Base-by-base conservation (phyloP, 164 flowering plant species). In the Paratinospora sagittata region DNA sequence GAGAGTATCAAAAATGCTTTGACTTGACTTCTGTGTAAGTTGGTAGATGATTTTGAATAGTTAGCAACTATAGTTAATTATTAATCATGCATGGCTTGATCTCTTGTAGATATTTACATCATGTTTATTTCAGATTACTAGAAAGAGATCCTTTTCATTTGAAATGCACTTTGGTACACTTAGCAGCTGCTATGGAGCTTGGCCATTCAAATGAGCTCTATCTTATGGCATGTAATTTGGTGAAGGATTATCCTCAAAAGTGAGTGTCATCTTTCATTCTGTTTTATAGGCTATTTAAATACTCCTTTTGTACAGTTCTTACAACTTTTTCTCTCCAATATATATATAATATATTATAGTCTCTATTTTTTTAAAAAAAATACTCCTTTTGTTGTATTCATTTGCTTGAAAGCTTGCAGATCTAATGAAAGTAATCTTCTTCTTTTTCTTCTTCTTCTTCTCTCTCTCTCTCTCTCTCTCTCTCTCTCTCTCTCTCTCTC, bases 241-340 rank as follows among this genome's bases (percentile, higher is more conserved):
- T 91, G 67, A 93, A 91, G 78, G 99, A 96, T 74, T 88, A 93
- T 83, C 99, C 99, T 76, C 97, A 91, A 85, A 96, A 91, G 99
- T 92, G 78, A 88, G 93, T 37, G 58, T 33, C 33, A 21, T n/a
- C 55, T 68, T 27, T 8, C n/a, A 47, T 65, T 60, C 66, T 10
- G 27, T 34, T 71, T 0, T 62, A 34, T 68, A 2, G 23, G 66
- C 14, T 60, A 27, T 66, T 39, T 33, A 37, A 16, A 7, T 33
- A 47, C 24, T 8, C 55, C 16, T 61, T 57, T 26, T 17, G 23
- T n/a, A n/a, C n/a, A n/a, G n/a, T n/a, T n/a, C n/a, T n/a, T n/a
- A n/a, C n/a, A n/a, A n/a, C n/a, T n/a, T n/a, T n/a, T n/a, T n/a
- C n/a, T n/a, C n/a, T n/a, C n/a, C n/a, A n/a, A n/a, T n/a, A n/a